These are phyloP conservation scores for Suhomyces guaymorum DNA, from an alignment of 1,139 yeast genomes.

Conservation along the genomic window DNA sequence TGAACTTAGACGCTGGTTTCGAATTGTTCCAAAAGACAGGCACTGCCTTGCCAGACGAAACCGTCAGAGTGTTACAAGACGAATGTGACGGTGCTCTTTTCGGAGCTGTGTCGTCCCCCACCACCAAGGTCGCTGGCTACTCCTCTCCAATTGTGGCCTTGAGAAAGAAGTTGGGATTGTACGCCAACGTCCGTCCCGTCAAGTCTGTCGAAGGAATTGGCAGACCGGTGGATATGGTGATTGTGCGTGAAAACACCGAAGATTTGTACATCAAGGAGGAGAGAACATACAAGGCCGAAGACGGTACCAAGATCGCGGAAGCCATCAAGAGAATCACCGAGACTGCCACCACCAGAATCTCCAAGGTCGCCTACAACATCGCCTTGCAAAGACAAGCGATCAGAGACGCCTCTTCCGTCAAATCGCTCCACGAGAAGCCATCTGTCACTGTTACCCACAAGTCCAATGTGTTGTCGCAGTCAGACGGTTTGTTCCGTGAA, in stretches of 20 bases:
- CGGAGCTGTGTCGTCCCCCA: slow-evolving; percentile 96
- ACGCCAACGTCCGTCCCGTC: slow-evolving; percentile 97
- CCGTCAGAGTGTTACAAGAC: slow-evolving; percentile 73
- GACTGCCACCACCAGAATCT: slow-evolving; percentile 80
- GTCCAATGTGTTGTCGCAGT: slow-evolving; percentile 87
- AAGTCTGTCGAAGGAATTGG: slow-evolving; percentile 83
- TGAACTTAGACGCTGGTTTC: slow-evolving; percentile 89
- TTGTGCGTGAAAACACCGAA: slow-evolving; percentile 97
- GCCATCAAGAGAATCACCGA: slow-evolving; percentile 96
- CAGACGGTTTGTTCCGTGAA: slow-evolving; percentile 97
- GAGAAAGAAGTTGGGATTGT: slow-evolving; percentile 90
- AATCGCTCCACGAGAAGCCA: slow-evolving; percentile 54
- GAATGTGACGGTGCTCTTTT: slow-evolving; percentile 96
- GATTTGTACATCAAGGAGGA: slow-evolving; percentile 96
- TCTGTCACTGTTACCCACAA: slow-evolving; percentile 93
- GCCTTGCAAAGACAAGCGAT: slow-evolving; percentile 87
- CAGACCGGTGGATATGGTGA: slow-evolving; percentile 93
- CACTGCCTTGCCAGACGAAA: slow-evolving; percentile 89
- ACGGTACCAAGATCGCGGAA: slow-evolving; percentile 86
- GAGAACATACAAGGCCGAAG: slow-evolving; percentile 64
- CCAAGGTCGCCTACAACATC: slow-evolving; percentile 87
- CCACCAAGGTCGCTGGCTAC: slow-evolving; percentile 91
- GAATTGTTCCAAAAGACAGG: slow-evolving; percentile 93
- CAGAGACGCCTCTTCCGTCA: slow-evolving; percentile 55
- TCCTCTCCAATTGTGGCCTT: slow-evolving; percentile 97